Base-by-base conservation (phyloP, 2,329 filamentous ascomycete genomes). In the Orbilia oligospora region DNA sequence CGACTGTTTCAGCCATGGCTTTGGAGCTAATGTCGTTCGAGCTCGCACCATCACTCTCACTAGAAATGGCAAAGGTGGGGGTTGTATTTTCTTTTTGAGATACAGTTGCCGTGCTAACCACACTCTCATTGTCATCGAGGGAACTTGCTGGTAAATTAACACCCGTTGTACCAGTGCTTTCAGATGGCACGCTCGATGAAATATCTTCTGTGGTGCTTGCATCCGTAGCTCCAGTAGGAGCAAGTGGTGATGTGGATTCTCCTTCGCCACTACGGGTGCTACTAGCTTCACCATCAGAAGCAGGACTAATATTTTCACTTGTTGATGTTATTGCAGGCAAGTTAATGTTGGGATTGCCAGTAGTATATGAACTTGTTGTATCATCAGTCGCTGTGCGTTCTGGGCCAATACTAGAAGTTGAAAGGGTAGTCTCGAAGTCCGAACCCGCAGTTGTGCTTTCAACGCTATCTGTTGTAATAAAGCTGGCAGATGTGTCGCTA, bases 301-400 rank as follows among this genome's bases (percentile, higher is more conserved):
- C 36, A 2, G n/a, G 9, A 27, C 5, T 24, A 24, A 30, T 30
- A 3, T 1, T 10, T 0, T 16, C 33, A 8, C 55, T 24, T 3
- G 36, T 61, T 16, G 55, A 41, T 5, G 55, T 41, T 2, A 44
- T 5, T 6, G 18, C 20, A 1, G 55, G 55, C 1, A 61, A 3
- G 12, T 61, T 61, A 30, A 61, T 14, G 41, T 61, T 61, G 0
- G 55, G 55, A 24, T 61, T 18, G 18, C 55, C 55, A 0, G 55
- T 61, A n/a, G 9, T 44, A 10, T 61, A 41, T 2, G 53, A 56
- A 12, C 16, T 22, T 24, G 33, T 22, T 10, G 36, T 24, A 3
- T 61, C 55, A 14, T 20, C n/a, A 10, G n/a, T 38, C 9, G n/a
- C 27, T 5, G 53, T 38, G 2, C n/a, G 27, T 12, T 20, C 27